These are phyloP conservation scores for Hibiscus mutabilis DNA, from an alignment of 345 rosid genomes.

Conservation along the genomic window DNA sequence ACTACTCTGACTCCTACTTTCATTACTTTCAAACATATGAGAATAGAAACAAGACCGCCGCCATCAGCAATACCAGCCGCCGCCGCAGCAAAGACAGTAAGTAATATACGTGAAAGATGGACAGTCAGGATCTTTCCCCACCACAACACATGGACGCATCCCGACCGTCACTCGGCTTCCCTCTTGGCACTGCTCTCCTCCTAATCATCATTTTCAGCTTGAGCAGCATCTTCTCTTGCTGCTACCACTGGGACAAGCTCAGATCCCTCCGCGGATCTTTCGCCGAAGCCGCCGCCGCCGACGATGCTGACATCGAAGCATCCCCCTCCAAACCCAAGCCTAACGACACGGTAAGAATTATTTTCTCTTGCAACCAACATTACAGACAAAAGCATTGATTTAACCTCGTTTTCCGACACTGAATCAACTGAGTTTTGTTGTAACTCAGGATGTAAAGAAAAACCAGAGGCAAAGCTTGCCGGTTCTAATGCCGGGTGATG, in stretches of 20 bases:
- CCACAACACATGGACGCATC: conserved; percentile 60
- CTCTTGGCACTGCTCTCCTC: conserved; percentile 87
- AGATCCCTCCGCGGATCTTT: conserved; percentile 74
- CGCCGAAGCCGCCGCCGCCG: conserved; percentile 28
- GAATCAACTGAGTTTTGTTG: neutral
- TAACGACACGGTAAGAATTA: conserved; percentile 34
- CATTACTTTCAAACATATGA: conserved; percentile 15
- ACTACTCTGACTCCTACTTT: no score
- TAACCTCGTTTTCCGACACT: neutral
- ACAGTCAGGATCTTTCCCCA: conserved; percentile 60
- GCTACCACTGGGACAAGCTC: conserved; percentile 96
- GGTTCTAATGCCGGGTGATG: conserved; percentile 88
- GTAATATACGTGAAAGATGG: conserved; percentile 28
- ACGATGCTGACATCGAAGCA: conserved; percentile 36
- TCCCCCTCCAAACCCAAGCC: conserved; percentile 37
- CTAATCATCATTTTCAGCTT: conserved; percentile 72
- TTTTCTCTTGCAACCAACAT: neutral
- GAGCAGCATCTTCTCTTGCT: conserved; percentile 91
- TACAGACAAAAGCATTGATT: neutral
- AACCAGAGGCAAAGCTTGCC: conserved; percentile 53
- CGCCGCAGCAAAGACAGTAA: neutral
- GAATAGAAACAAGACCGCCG: conserved; percentile 14
- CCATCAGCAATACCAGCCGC: neutral
- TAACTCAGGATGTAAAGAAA: conserved; percentile 43
- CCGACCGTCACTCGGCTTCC: conserved; percentile 86